Conservation (phyloP, 2,329 filamentous ascomycete genomes). For the Aspergillus fumigatus region DNA sequence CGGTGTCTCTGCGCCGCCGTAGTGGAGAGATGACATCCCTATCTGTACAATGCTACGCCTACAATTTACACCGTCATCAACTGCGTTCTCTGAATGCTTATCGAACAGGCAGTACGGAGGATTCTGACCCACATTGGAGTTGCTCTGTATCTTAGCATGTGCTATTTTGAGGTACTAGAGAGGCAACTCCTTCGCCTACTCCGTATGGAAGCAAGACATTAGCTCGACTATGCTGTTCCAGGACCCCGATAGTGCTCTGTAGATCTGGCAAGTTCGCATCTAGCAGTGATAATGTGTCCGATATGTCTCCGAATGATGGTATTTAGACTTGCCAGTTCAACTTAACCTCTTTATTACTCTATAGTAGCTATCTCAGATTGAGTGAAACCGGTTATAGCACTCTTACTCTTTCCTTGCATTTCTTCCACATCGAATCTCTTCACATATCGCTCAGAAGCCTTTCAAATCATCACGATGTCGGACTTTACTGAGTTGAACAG, state of each 20-base stretch:
- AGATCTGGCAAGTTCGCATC: neutral
- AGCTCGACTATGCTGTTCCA: neutral
- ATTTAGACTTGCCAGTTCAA: neutral
- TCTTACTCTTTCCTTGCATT: neutral
- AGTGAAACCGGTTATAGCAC: neutral
- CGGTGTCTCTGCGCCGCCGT: slow-evolving; percentile 24
- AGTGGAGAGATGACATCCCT: slow-evolving; percentile 12
- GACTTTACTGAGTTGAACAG: slow-evolving; percentile 36
- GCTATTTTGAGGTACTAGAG: neutral
- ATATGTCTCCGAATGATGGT: slow-evolving; percentile 26
- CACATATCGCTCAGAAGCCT: neutral
- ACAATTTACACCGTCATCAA: neutral
- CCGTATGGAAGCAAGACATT: neutral
- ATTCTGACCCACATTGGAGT: neutral
- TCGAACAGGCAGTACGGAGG: neutral
- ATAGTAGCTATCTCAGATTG: neutral
- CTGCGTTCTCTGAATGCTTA: neutral
- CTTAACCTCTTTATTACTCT: neutral
- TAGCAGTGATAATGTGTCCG: slow-evolving; percentile 22
- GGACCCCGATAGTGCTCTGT: neutral
- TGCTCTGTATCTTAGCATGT: neutral
- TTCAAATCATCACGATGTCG: slow-evolving; percentile 20
- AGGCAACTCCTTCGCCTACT: too few species aligned
- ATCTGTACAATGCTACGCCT: neutral
- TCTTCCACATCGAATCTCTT: neutral